Conservation (phyloP, 2,329 filamentous ascomycete genomes). For the Aureobasidium pullulans region DNA sequence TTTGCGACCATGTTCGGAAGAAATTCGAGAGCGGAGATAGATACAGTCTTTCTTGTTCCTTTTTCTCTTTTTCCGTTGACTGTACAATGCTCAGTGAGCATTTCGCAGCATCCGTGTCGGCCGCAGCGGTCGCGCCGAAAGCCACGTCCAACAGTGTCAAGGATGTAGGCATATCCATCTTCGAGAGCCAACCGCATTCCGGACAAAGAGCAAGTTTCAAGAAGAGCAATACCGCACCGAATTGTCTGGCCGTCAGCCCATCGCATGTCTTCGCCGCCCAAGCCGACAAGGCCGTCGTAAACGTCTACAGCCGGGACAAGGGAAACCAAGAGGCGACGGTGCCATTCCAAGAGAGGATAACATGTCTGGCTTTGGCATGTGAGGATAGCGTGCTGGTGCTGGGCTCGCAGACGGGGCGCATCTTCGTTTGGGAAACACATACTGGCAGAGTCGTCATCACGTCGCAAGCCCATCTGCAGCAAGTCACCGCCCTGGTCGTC, state of each 20-base stretch:
- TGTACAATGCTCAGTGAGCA: slow-evolving; percentile 43
- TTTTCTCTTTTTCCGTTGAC: background rate
- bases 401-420: slow-evolving; percentile 75
- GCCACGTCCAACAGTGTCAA: slow-evolving; percentile 47
- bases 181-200: slow-evolving; percentile 71
- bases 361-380: slow-evolving; percentile 64
- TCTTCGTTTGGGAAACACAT: slow-evolving; percentile 85
- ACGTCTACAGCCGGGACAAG: slow-evolving; percentile 79
- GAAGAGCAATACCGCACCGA: slow-evolving; percentile 75
- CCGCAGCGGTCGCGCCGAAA: slow-evolving; percentile 33
- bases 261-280: slow-evolving; percentile 89
- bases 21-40: background rate
- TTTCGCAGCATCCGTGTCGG: slow-evolving; percentile 42
- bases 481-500: slow-evolving; percentile 66
- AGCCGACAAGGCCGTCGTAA: slow-evolving; percentile 80
- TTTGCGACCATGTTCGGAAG: background rate
- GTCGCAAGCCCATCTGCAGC: slow-evolving; percentile 69
- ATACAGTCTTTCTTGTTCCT: background rate
- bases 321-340: slow-evolving; percentile 84
- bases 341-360: slow-evolving; percentile 80
- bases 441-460: slow-evolving; percentile 72
- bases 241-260: slow-evolving; percentile 71
- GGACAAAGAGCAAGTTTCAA: slow-evolving; percentile 76
- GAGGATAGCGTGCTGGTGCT: slow-evolving; percentile 62
- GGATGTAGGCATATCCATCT: slow-evolving; percentile 80